Evolutionary conservation across 108 stramenopile genomes (phyloP).

Genomic region (Schizochytrium sp.): DNA sequence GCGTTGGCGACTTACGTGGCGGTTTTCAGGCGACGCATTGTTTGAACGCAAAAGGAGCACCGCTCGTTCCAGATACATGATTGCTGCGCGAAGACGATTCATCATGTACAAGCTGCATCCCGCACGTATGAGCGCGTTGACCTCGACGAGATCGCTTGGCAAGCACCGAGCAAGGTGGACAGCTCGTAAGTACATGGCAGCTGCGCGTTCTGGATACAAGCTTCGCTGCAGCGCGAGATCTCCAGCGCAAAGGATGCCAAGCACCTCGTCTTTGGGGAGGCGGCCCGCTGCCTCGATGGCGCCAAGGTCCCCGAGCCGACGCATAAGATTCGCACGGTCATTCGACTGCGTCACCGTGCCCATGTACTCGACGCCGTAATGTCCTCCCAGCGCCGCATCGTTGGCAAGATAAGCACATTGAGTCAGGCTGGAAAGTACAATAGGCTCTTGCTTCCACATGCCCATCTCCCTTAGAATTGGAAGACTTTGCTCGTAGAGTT

Average conservation of each 20-base stretch:
- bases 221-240: background rate
- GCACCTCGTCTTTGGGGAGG: background rate
- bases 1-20: background rate
- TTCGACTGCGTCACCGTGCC: background rate
- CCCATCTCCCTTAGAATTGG: background rate
- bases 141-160: background rate
- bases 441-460: constrained; percentile 17
- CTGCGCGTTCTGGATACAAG: background rate
- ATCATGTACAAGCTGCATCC: background rate
- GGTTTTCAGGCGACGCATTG: background rate
- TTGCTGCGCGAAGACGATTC: background rate
- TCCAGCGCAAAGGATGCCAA: background rate
- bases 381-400: background rate
- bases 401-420: background rate
- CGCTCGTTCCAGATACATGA: background rate
- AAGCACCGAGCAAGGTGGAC: background rate
- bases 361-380: background rate
- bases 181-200: background rate
- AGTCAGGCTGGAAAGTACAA: background rate
- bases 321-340: background rate
- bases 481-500: background rate
- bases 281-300: background rate
- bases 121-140: background rate
- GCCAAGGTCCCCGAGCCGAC: background rate
- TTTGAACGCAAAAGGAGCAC: background rate